Conservation (phyloP, 2,329 filamentous ascomycete species). For the Curvularia verruculosa region DNA sequence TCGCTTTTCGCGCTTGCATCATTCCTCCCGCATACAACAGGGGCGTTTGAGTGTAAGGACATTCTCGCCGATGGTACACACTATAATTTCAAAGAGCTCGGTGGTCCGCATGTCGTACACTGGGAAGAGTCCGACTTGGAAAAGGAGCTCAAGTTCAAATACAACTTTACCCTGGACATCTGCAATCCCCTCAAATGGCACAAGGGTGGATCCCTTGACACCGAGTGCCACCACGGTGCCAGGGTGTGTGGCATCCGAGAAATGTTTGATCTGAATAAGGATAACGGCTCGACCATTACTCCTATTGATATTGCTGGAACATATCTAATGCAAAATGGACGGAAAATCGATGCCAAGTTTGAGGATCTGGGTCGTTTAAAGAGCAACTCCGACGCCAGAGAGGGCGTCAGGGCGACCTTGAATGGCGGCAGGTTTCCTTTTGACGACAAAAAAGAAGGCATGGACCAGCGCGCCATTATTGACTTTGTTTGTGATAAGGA, state of each 20-base stretch:
- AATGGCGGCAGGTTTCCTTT: constrained; percentile 61
- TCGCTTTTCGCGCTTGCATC: constrained; percentile 32
- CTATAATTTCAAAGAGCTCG: constrained; percentile 69
- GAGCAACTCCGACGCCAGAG: constrained; percentile 68
- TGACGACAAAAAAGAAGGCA: constrained; percentile 55
- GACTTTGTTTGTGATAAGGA: constrained; percentile 82
- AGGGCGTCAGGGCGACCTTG: constrained; percentile 75
- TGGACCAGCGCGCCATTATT: constrained; percentile 75
- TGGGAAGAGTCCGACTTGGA: constrained; percentile 51
- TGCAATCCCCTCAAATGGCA: constrained; percentile 70
- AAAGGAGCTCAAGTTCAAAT: constrained; percentile 67
- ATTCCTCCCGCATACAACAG: constrained; percentile 35
- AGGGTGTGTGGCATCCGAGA: constrained; percentile 79
- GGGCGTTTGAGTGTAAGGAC: constrained; percentile 65
- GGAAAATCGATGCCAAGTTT: constrained; percentile 68
- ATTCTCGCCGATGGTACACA: constrained; percentile 63
- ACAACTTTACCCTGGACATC: constrained; percentile 81
- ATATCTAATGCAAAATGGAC: constrained; percentile 61
- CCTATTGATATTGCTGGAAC: constrained; percentile 78
- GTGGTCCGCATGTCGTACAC: constrained; percentile 72
- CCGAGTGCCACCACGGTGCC: constrained; percentile 70
- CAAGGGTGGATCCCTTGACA: constrained; percentile 58
- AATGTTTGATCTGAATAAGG: constrained; percentile 57
- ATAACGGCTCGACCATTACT: constrained; percentile 58
- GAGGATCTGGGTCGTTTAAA: constrained; percentile 69